A percentile compares a stretch with the other conserved stretches of the same genome.
phyloP scores from a whole-genome alignment of 1,139 yeast species.

The Kodamaea plutei region DNA sequence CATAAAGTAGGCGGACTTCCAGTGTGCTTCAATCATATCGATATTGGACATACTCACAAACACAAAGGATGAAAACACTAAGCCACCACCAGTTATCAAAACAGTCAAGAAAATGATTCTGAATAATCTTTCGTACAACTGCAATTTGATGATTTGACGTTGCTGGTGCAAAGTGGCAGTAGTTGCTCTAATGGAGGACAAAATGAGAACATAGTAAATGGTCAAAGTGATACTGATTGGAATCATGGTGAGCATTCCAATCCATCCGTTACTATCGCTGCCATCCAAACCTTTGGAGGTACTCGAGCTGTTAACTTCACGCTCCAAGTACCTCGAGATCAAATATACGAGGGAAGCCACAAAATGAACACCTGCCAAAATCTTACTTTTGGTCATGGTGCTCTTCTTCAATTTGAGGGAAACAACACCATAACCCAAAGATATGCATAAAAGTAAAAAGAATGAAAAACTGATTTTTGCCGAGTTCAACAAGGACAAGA shows the following conservation, averaged over 20 bases:
- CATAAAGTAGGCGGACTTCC: constrained; percentile 88
- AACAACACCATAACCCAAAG: constrained; percentile 94
- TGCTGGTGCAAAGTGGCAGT: constrained; percentile 72
- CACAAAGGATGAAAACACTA: constrained; percentile 66
- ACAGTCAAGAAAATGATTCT: constrained; percentile 68
- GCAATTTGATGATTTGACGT: constrained; percentile 86
- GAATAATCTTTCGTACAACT: constrained; percentile 78
- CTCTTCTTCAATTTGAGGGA: constrained; percentile 74
- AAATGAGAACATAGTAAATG: constrained; percentile 68
- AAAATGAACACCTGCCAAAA: constrained; percentile 72
- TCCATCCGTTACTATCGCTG: constrained; percentile 17
- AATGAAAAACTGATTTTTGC: constrained; percentile 83
- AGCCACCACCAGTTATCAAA: constrained; percentile 49
- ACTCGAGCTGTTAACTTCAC: constrained; percentile 29
- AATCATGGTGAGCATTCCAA: constrained; percentile 44
- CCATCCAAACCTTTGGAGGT: constrained; percentile 15
- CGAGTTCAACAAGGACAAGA: constrained; percentile 76
- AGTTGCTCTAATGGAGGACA: constrained; percentile 71
- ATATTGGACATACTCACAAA: constrained; percentile 70
- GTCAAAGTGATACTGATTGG: constrained; percentile 74
- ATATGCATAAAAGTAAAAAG: constrained; percentile 77
- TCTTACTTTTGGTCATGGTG: constrained; percentile 74
- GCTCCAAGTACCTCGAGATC: constrained; percentile 56
- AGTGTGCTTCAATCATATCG: constrained; percentile 78
- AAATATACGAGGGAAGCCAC: constrained; percentile 64